Evolutionary conservation across 169 alveolate genomes (phyloP).

Genomic region (Plasmodium coatneyi): DNA sequence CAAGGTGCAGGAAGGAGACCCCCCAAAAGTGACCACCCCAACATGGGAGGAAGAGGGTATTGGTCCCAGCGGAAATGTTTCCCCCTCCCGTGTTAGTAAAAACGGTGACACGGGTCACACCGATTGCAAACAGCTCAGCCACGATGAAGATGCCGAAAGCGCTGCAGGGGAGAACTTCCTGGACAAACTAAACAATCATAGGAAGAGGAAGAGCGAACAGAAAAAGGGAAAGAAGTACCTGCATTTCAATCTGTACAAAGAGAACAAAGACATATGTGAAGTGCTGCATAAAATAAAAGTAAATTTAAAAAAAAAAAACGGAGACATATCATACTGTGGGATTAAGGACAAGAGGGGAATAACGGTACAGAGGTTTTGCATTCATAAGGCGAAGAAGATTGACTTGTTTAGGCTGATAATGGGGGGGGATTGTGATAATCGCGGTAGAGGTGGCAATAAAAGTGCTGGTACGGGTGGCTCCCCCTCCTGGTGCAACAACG

Average conservation of each 20-base stretch:
- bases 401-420: slow-evolving; percentile 76
- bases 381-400: slow-evolving; percentile 81
- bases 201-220: slow-evolving; percentile 5
- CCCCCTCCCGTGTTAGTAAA: background rate
- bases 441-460: slow-evolving; percentile 1
- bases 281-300: slow-evolving; percentile 91
- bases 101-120: background rate
- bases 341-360: slow-evolving; percentile 95
- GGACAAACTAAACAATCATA: slow-evolving; percentile 8
- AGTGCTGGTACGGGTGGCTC: slow-evolving; percentile 22
- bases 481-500: slow-evolving; percentile 82
- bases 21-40: background rate
- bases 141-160: background rate
- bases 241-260: slow-evolving; percentile 87
- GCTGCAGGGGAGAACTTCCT: background rate
- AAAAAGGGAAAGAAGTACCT: slow-evolving; percentile 75
- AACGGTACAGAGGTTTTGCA: slow-evolving; percentile 90
- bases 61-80: background rate
- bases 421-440: slow-evolving; percentile 56
- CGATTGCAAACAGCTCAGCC: background rate
- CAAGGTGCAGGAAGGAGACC: background rate
- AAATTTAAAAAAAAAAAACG: slow-evolving; percentile 85
- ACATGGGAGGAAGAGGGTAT: background rate
- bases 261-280: slow-evolving; percentile 92
- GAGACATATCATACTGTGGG: slow-evolving; percentile 91